Evolutionary conservation across 352 stramenopile genomes (phyloP).

Genomic region (Globisporangium uncinulatum): DNA sequence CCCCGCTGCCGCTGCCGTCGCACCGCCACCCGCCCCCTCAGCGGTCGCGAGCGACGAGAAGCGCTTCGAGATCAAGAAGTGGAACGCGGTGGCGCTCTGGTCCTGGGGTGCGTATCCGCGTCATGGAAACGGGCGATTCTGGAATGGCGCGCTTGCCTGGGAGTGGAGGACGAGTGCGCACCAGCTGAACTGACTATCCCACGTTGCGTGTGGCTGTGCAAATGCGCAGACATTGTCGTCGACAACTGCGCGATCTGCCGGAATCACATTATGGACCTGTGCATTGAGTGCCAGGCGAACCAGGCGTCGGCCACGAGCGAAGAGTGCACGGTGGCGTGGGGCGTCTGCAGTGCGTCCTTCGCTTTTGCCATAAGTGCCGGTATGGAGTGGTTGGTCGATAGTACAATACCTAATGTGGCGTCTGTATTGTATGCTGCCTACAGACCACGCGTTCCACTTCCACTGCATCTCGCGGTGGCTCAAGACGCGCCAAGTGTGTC

Average conservation of each 20-base stretch:
- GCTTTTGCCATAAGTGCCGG: background rate
- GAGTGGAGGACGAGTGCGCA: background rate
- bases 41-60: constrained; percentile 43
- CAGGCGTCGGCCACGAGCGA: constrained; percentile 84
- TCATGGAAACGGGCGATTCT: background rate
- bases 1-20: constrained; percentile 16
- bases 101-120: constrained; percentile 86
- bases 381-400: too few species aligned
- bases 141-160: too few species aligned
- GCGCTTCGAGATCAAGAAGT: constrained; percentile 99
- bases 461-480: constrained; percentile 99
- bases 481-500: constrained; percentile 98
- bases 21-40: constrained; percentile 10
- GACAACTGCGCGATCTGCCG: constrained; percentile 97
- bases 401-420: too few species aligned
- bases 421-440: constrained; percentile 40
- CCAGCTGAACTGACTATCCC: background rate
- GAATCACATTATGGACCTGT: constrained; percentile 99
- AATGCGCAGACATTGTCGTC: constrained; percentile 68
- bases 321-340: constrained; percentile 85
- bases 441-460: constrained; percentile 99
- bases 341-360: constrained; percentile 73
- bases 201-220: background rate
- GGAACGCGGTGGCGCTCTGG: constrained; percentile 99
- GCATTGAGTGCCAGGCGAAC: constrained; percentile 98